These are phyloP conservation scores for Tolypocladium inflatum DNA, from an alignment of 2,329 filamentous ascomycete genomes.

Conservation along the genomic window DNA sequence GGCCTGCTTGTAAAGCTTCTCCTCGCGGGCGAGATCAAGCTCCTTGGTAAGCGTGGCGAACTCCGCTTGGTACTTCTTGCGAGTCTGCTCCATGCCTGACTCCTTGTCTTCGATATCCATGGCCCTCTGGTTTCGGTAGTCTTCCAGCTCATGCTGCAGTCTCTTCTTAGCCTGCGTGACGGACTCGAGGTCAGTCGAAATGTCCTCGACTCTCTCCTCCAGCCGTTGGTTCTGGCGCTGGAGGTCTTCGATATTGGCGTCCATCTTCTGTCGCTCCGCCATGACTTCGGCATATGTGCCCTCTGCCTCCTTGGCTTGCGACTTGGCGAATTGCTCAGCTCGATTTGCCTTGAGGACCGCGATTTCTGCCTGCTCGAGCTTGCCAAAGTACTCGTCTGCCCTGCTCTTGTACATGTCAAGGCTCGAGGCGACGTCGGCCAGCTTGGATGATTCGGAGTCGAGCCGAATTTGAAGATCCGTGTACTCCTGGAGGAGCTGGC, in stretches of 20 bases:
- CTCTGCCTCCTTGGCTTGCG: conserved; percentile 82
- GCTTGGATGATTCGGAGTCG: conserved; percentile 78
- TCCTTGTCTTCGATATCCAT: conserved; percentile 98
- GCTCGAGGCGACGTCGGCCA: conserved; percentile 75
- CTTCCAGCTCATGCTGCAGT: conserved; percentile 92
- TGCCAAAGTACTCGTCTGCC: conserved; percentile 93
- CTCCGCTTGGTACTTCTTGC: conserved; percentile 94
- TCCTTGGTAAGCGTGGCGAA: conserved; percentile 85
- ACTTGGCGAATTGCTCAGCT: conserved; percentile 88
- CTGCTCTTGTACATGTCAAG: conserved; percentile 83
- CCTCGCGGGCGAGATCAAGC: conserved; percentile 86
- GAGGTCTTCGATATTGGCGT: conserved; percentile 76
- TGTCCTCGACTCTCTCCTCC: conserved; percentile 84
- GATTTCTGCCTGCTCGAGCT: conserved; percentile 94
- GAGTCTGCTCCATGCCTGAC: conserved; percentile 88
- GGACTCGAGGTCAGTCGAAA: conserved; percentile 79
- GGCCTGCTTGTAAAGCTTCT: conserved; percentile 73
- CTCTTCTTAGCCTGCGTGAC: conserved; percentile 85
- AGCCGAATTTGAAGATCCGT: conserved; percentile 88
- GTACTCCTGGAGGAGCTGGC: conserved; percentile 83
- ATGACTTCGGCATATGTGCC: conserved; percentile 85
- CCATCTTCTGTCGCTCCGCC: conserved; percentile 86
- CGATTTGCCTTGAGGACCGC: conserved; percentile 84
- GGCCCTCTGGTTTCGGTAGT: conserved; percentile 88
- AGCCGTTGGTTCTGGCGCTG: conserved; percentile 83